Conservation (phyloP, 192 early-diverging fungal species). For the Jimgerdemannia flammicorona region DNA sequence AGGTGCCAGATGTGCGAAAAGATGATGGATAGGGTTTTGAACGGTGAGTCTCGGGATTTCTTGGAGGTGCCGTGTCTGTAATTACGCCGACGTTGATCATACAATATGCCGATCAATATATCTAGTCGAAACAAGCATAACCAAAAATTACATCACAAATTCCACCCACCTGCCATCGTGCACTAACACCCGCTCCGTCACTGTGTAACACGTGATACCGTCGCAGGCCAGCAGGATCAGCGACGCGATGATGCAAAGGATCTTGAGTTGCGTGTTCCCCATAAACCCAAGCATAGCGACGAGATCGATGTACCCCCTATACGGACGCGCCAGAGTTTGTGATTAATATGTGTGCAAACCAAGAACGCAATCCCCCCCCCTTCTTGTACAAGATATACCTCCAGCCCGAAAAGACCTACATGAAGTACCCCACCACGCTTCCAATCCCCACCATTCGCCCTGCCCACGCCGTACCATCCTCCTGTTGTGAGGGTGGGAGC, state of each 20-base stretch:
- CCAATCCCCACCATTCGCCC: slow-evolving; percentile 85
- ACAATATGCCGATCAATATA: background rate
- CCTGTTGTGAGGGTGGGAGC: slow-evolving; percentile 77
- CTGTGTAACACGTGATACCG: slow-evolving; percentile 66
- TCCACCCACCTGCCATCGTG: slow-evolving; percentile 16
- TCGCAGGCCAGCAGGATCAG: slow-evolving; percentile 57
- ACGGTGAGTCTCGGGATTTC: slow-evolving; percentile 6
- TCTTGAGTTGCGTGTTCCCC: slow-evolving; percentile 77
- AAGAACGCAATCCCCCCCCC: background rate
- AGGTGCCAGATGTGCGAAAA: slow-evolving; percentile 51
- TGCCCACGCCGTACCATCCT: slow-evolving; percentile 81
- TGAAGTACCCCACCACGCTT: slow-evolving; percentile 83
- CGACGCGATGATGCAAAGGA: slow-evolving; percentile 75
- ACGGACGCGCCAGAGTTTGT: too few relatives aligned
- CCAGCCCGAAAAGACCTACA: slow-evolving; percentile 26
- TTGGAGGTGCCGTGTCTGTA: background rate
- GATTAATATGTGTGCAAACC: background rate
- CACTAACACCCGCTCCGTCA: slow-evolving; percentile 46
- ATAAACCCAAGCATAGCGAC: slow-evolving; percentile 62
- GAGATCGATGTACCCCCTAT: slow-evolving; percentile 76
- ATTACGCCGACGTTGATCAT: background rate
- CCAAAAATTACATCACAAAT: too few relatives aligned
- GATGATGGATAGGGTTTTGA: slow-evolving; percentile 22
- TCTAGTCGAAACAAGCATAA: too few relatives aligned
- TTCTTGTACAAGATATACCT: too few relatives aligned